Evolutionary conservation across 345 rosid genomes (phyloP).

Genomic region (Capsella bursapastoris): DNA sequence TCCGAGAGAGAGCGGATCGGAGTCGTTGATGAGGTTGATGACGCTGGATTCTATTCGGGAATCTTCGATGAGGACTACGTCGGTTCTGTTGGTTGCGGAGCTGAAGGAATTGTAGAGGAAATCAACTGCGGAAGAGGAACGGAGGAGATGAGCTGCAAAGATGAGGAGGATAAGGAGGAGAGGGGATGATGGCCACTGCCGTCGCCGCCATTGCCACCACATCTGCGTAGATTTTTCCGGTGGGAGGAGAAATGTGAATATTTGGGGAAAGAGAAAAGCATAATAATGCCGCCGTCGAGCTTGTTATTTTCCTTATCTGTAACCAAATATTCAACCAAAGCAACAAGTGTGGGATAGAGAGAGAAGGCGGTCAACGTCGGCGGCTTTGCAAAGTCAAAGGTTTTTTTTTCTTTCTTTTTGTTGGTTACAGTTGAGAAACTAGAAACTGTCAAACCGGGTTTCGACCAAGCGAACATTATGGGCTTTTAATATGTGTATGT

Average conservation of each 20-base stretch:
- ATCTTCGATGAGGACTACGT: constrained; percentile 63
- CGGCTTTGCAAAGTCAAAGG: constrained; percentile 35
- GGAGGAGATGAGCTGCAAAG: constrained; percentile 26
- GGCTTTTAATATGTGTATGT: constrained; percentile 3
- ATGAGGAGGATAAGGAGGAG: constrained; percentile 22
- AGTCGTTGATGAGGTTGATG: constrained; percentile 66
- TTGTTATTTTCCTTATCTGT: background rate
- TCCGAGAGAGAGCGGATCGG: constrained; percentile 61
- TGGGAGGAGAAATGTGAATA: constrained; percentile 5
- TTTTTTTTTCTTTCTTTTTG: background rate
- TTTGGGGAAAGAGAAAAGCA: constrained; percentile 4
- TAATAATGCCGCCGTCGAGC: constrained; percentile 6
- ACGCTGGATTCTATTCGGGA: constrained; percentile 63
- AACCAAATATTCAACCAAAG: background rate
- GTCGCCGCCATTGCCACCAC: constrained; percentile 28
- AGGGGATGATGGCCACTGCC: constrained; percentile 5
- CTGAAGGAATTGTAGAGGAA: constrained; percentile 73
- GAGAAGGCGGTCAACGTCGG: constrained; percentile 33
- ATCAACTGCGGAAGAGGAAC: constrained; percentile 49
- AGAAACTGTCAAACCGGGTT: background rate
- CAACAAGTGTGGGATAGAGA: constrained; percentile 7
- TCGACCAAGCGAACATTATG: background rate
- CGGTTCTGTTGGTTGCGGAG: constrained; percentile 46
- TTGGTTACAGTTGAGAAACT: background rate
- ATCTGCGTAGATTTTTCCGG: constrained; percentile 15